Conservation (phyloP, 1,284 basidiomycete genomes). For the Cutaneotrichosporon sp. region DNA sequence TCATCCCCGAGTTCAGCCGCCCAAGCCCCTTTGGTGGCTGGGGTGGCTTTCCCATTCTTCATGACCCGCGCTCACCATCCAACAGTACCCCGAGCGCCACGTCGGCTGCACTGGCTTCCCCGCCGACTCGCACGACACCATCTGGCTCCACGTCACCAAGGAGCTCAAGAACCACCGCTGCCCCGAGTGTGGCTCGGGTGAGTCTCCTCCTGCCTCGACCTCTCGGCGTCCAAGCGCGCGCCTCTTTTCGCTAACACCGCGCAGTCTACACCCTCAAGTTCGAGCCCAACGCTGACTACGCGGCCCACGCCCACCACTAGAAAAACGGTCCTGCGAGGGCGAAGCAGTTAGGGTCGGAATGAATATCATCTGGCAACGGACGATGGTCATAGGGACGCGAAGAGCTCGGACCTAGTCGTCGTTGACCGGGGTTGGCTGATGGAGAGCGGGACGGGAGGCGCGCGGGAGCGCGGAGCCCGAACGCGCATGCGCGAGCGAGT, state of each 20-base stretch:
- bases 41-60: neutral
- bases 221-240: neutral
- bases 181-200: constrained; percentile 73
- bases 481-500: too few relatives aligned
- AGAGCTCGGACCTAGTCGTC: neutral
- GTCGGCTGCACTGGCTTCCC: constrained; percentile 90
- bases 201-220: constrained; percentile 25
- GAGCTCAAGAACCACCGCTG: constrained; percentile 70
- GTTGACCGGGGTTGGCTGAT: neutral
- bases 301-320: constrained; percentile 46
- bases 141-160: constrained; percentile 73
- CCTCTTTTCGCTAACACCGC: constrained; percentile 15
- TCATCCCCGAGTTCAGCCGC: constrained; percentile 27
- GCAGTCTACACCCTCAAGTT: constrained; percentile 52
- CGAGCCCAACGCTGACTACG: constrained; percentile 39
- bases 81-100: constrained; percentile 73
- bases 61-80: constrained; percentile 15
- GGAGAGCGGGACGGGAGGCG: neutral
- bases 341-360: constrained; percentile 25
- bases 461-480: neutral
- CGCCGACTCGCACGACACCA: constrained; percentile 85
- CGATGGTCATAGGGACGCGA: neutral
- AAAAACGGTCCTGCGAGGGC: constrained; percentile 20
- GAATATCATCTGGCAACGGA: constrained; percentile 19
- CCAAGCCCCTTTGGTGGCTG: neutral